Evolutionary conservation across 306 rosid species (phyloP), one percentile per base, ranked within the genome.

Genomic region (Begonia peltatifolia): DNA sequence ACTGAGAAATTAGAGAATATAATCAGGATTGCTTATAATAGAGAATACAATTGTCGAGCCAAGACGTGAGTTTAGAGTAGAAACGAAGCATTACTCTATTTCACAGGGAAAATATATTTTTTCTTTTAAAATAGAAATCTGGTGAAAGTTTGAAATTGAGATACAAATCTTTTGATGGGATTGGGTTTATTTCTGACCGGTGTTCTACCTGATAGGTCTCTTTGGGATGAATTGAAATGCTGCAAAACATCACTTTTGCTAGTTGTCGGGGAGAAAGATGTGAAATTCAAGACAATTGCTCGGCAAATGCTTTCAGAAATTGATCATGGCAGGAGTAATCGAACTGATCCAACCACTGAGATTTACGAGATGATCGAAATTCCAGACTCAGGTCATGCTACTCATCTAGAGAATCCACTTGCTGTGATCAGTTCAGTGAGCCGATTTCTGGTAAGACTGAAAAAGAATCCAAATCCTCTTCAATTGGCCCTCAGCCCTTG

Each of bases 321-420:
- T 41, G 49, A 61, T 57, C 41, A 50, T 59, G 62, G 65, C 42
- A 20, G 42, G 70, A 60, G 54, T 53, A 68, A 55, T 11, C 60
- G 59, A 14, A 67, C 49, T 55, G 66, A 51, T 50, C 25, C 63
- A 14, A 17, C 47, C 48, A 55, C 50, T 44, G 64, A 57, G 50
- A 57, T 77, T 17, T 84, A 63, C 46, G 77, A 80, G 55, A 72
- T 75, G 30, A 71, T 83, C 62, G 83, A 83, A 75, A 62, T 85
- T 68, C 90, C 94, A 15, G 57, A 73, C 52, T 72, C 77, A 53
- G 97, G 97, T 25, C 95, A 89, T 67, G 95, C 95, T 56, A 81
- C 64, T 14, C 97, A 90, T 73, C 69, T 90, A 63, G 97, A 90
- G 75, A 90, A 85, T 62, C 95, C 97, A 54, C 95, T 90, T 54